phyloP scores from a whole-genome alignment of 2,329 filamentous ascomycete genomes.

The Calonectria pseudoreteaudii region DNA sequence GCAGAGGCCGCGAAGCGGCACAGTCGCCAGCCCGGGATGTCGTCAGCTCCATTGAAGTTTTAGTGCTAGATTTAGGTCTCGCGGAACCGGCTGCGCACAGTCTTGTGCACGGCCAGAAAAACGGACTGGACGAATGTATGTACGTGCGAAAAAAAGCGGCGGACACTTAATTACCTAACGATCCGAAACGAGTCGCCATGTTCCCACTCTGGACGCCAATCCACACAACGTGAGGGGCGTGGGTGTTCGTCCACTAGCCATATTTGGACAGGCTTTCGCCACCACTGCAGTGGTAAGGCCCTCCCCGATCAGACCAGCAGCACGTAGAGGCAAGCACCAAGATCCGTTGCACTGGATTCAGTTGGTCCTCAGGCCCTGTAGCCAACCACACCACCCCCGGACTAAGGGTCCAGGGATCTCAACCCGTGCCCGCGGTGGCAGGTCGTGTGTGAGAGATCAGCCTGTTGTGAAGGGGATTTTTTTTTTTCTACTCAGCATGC shows the following conservation, averaged over 20 bases:
- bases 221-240: slow-evolving; percentile 25
- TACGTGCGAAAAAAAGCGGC: slow-evolving; percentile 21
- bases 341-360: slow-evolving; percentile 41
- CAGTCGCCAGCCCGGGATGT: slow-evolving; percentile 34
- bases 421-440: slow-evolving; percentile 32
- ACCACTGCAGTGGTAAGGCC: slow-evolving; percentile 32
- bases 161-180: slow-evolving; percentile 32
- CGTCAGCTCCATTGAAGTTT: slow-evolving; percentile 36
- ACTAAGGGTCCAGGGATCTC: slow-evolving; percentile 34
- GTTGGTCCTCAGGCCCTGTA: slow-evolving; percentile 31
- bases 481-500: slow-evolving; percentile 26
- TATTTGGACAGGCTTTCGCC: slow-evolving; percentile 29
- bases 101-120: slow-evolving; percentile 31
- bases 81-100: slow-evolving; percentile 44
- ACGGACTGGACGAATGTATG: slow-evolving; percentile 8
- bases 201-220: slow-evolving; percentile 26
- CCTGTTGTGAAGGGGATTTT: slow-evolving; percentile 9
- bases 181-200: slow-evolving; percentile 36
- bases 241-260: slow-evolving; percentile 27
- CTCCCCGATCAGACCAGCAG: slow-evolving; percentile 36
- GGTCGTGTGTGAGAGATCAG: slow-evolving; percentile 22
- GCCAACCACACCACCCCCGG: slow-evolving; percentile 37
- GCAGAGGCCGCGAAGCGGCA: slow-evolving; percentile 39
- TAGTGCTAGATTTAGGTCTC: slow-evolving; percentile 39
- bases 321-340: slow-evolving; percentile 32